Evolutionary conservation across 495 filamentous ascomycete species (phyloP), one percentile per base, ranked within the genome.

Genomic region (Gamarada debralockiae): DNA sequence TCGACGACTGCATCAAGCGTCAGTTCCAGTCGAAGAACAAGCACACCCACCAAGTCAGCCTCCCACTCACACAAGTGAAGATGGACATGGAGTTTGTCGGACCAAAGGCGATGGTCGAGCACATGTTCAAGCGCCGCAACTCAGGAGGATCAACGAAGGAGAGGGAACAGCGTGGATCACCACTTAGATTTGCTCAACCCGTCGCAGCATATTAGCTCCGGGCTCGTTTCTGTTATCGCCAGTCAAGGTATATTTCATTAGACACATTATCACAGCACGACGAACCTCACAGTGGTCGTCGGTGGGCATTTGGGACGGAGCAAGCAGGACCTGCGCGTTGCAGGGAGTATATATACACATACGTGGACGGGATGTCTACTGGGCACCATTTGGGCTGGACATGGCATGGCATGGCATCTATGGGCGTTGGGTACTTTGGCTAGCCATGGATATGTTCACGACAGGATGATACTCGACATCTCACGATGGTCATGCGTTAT

Each of bases 1-100:
- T 95, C 52, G 93, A 98, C 62, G 92, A 98, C 69, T 88, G 85
- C 70, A 60, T 61, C 61, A 64, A 64, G 43, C 47, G 55, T 1
- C 59, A 43, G 33, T 62, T 62, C 33, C 45, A 55, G 18, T 20
- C 46, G 14, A 53, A 53, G 42, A 20, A n/a, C 9, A 50, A 55
- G 22, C 38, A 52, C 34, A 55, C 51, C 13, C 55, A 55, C 39
- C 38, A 44, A 3, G 46, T 62, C 53, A 31, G 31, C 12, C 33
- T 62, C 0, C 62, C 62, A 2, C 46, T 59, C 17, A 65, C 62
- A 1, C 51, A 27, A 7, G 14, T 60, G 6, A 55, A 62, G 21
- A 37, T 49, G 14, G 48, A 58, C 29, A 45, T 65, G 37, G 62
- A 65, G 29, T 57, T 61, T 29, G 59, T 65, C 5, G 34, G 27